These are phyloP conservation scores for Coemansia reversa DNA, from an alignment of 192 early-diverging fungal genomes.

Conservation along the genomic window DNA sequence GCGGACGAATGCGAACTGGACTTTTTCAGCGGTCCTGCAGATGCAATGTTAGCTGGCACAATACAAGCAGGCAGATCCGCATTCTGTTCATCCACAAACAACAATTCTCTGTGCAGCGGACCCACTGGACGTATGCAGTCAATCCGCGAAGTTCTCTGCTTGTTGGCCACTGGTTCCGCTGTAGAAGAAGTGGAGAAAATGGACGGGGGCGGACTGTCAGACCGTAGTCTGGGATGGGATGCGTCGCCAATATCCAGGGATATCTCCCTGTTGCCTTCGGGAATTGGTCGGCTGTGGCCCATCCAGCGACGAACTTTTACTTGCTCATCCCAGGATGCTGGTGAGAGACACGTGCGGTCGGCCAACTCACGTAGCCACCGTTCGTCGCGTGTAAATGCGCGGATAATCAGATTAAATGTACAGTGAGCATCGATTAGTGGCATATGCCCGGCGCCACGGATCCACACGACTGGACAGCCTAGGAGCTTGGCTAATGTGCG, in stretches of 20 bases:
- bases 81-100: conserved; percentile 32
- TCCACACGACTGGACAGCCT: conserved; percentile 36
- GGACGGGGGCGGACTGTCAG: not conserved
- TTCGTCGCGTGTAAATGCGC: conserved; percentile 34
- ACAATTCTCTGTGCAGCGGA: conserved; percentile 22
- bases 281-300: not conserved
- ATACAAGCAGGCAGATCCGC: conserved; percentile 14
- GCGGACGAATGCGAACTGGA: too few species aligned
- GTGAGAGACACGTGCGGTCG: conserved; percentile 19
- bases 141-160: conserved; percentile 12
- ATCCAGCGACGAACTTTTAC: conserved; percentile 28
- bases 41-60: conserved; percentile 17
- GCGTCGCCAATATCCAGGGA: conserved; percentile 1
- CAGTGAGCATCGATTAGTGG: conserved; percentile 48
- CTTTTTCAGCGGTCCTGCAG: too few species aligned
- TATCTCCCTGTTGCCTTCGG: not conserved
- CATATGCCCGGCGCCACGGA: conserved; percentile 48
- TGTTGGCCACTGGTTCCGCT: not conserved
- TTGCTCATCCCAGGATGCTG: conserved; percentile 38
- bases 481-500: conserved; percentile 44
- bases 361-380: conserved; percentile 27
- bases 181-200: not conserved
- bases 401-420: conserved; percentile 46
- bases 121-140: conserved; percentile 15
- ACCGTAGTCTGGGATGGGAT: not conserved